phyloP scores from a whole-genome alignment of 2,329 filamentous ascomycete genomes.

The Zelopaecilomyces penicillatus region DNA sequence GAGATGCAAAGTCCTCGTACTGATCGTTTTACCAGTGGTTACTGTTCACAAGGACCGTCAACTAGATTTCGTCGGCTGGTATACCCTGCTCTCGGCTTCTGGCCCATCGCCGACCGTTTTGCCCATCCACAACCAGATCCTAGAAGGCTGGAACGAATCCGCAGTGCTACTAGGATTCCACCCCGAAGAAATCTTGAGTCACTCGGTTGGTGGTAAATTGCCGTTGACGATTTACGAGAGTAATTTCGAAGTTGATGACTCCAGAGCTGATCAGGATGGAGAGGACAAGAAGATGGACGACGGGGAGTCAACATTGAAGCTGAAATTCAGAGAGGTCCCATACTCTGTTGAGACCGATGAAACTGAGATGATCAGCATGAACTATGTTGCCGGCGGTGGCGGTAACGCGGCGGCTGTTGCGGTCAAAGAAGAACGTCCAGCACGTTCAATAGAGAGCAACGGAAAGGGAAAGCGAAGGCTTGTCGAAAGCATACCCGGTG shows the following conservation, averaged over 20 bases:
- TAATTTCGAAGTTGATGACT: conserved; percentile 62
- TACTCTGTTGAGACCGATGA: conserved; percentile 91
- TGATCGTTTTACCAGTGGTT: conserved; percentile 54
- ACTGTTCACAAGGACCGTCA: conserved; percentile 77
- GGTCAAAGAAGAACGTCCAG: conserved; percentile 33
- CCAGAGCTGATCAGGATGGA: conserved; percentile 36
- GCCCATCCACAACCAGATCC: conserved; percentile 69
- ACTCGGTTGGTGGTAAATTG: conserved; percentile 65
- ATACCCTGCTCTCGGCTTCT: conserved; percentile 63
- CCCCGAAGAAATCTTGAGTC: conserved; percentile 46
- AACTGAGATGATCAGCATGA: conserved; percentile 95
- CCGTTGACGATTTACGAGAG: conserved; percentile 90
- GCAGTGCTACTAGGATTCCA: conserved; percentile 86
- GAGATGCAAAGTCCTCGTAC: conserved; percentile 2
- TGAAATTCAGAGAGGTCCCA: conserved; percentile 74
- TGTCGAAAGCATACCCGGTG: conserved; percentile 23
- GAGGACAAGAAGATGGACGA: conserved; percentile 70
- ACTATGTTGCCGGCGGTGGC: conserved; percentile 80
- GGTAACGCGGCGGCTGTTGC: conserved; percentile 64
- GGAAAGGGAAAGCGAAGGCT: conserved; percentile 44
- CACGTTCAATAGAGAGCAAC: conserved; percentile 37
- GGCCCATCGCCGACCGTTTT: conserved; percentile 65
- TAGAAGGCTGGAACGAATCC: conserved; percentile 70
- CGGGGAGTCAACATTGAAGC: conserved; percentile 43
- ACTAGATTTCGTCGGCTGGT: conserved; percentile 88